These are phyloP conservation scores for Neonectria ditissima DNA, from an alignment of 2,329 filamentous ascomycete species.

Conservation along the genomic window DNA sequence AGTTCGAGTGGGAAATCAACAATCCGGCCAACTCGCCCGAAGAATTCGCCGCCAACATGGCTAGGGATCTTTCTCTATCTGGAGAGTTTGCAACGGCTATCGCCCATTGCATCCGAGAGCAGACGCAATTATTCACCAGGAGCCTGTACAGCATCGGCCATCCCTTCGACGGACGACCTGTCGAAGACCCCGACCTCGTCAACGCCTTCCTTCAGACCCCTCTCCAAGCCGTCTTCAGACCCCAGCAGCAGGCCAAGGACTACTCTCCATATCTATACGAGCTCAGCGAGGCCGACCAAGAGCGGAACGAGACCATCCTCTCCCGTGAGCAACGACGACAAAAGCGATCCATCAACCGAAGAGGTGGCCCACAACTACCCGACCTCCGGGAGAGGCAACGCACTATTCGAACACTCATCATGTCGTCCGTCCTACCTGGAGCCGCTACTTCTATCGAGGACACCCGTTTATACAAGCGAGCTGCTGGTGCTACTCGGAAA, in stretches of 20 bases:
- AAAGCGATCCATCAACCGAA: slow-evolving; percentile 93
- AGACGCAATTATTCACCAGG: slow-evolving; percentile 92
- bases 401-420: slow-evolving; percentile 90
- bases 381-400: slow-evolving; percentile 95
- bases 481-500: slow-evolving; percentile 70
- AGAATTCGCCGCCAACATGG: slow-evolving; percentile 91
- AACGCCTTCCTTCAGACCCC: slow-evolving; percentile 89
- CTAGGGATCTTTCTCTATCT: slow-evolving; percentile 87
- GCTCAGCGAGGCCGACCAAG: slow-evolving; percentile 88
- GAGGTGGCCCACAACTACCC: slow-evolving; percentile 92
- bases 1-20: slow-evolving; percentile 99
- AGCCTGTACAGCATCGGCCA: slow-evolving; percentile 94
- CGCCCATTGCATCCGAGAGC: slow-evolving; percentile 96
- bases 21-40: slow-evolving; percentile 94
- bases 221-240: slow-evolving; percentile 84
- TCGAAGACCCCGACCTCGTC: slow-evolving; percentile 92
- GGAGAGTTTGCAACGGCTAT: slow-evolving; percentile 98
- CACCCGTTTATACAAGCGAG: slow-evolving; percentile 86
- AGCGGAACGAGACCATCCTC: slow-evolving; percentile 91
- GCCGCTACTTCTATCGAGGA: slow-evolving; percentile 84
- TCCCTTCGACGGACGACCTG: slow-evolving; percentile 91
- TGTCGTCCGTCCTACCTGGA: slow-evolving; percentile 92
- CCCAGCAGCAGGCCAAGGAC: slow-evolving; percentile 92
- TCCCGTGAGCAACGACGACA: slow-evolving; percentile 93
- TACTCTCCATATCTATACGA: slow-evolving; percentile 95